phyloP scores from a whole-genome alignment of 1,284 basidiomycete genomes.

The Ustilago lituana region DNA sequence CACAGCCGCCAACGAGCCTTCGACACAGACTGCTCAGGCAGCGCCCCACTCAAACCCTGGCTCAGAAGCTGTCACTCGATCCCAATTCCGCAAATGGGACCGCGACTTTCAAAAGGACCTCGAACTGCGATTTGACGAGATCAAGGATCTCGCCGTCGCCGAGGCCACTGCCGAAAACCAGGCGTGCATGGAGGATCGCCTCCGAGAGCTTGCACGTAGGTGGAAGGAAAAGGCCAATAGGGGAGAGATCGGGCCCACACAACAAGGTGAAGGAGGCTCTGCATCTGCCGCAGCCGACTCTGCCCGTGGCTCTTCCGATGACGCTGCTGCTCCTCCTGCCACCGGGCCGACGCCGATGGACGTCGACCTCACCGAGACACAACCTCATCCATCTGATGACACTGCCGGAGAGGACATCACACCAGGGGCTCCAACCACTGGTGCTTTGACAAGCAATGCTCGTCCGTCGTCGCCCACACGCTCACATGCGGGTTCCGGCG shows the following conservation, averaged over 20 bases:
- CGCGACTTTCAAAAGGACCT: slow-evolving; percentile 11
- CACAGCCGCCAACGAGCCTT: not conserved
- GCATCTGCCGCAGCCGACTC: not conserved
- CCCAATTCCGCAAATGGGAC: slow-evolving; percentile 25
- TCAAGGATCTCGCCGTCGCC: slow-evolving; percentile 21
- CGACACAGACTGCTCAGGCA: not conserved
- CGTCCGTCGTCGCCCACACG: not conserved
- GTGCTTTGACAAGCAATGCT: not conserved
- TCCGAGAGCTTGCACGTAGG: slow-evolving; percentile 10
- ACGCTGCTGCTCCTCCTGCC: slow-evolving; percentile 1
- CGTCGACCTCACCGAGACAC: slow-evolving; percentile 1
- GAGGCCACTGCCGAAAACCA: slow-evolving; percentile 24
- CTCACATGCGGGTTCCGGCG: not conserved
- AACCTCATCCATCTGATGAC: not conserved
- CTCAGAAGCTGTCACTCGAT: slow-evolving; percentile 10
- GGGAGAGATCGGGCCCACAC: not conserved
- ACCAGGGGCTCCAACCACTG: not conserved
- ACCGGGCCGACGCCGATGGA: slow-evolving; percentile 15
- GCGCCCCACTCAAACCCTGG: not conserved
- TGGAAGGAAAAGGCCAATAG: slow-evolving; percentile 6
- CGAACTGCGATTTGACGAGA: slow-evolving; percentile 27
- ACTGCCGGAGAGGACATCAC: not conserved
- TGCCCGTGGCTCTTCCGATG: not conserved
- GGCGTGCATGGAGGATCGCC: slow-evolving; percentile 19
- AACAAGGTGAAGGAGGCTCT: not conserved